A percentile compares a stretch with the other conserved stretches of the same genome.
These are phyloP conservation scores for Claviceps digitariae DNA, from an alignment of 2,329 filamentous ascomycete genomes.

Conservation along the genomic window DNA sequence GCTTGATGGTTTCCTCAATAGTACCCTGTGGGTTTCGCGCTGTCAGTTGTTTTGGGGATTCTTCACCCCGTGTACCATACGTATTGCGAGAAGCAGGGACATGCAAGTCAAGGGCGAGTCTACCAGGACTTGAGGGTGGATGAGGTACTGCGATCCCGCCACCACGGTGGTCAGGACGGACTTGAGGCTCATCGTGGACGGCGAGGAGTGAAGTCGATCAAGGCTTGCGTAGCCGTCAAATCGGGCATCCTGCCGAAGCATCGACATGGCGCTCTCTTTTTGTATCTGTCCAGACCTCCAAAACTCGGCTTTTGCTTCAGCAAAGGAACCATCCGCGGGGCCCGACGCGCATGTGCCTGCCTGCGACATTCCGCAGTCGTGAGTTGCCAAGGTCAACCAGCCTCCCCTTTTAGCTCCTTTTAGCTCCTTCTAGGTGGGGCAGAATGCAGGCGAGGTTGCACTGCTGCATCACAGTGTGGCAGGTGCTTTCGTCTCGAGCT, in stretches of 20 bases:
- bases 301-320: too few species aligned
- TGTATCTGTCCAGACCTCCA: background rate
- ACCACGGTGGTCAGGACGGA: constrained; percentile 23
- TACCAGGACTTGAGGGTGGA: constrained; percentile 26
- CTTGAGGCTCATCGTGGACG: constrained; percentile 6
- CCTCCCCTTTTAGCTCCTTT: too few species aligned
- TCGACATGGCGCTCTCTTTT: background rate
- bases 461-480: too few species aligned
- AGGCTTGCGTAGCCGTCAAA: background rate
- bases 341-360: too few species aligned
- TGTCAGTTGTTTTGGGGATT: background rate
- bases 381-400: too few species aligned
- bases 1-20: constrained; percentile 27
- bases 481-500: too few species aligned
- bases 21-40: constrained; percentile 17
- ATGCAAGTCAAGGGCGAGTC: background rate
- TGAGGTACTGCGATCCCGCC: constrained; percentile 25
- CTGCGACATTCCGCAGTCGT: too few species aligned
- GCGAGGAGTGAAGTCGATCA: background rate
- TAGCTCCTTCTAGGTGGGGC: too few species aligned
- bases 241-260: constrained; percentile 1
- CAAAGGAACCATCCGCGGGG: too few species aligned
- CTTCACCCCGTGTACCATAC: too few species aligned
- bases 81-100: too few species aligned
- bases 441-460: too few species aligned